phyloP scores from a whole-genome alignment of 2,329 filamentous ascomycete genomes.

The Fusarium torreyae region DNA sequence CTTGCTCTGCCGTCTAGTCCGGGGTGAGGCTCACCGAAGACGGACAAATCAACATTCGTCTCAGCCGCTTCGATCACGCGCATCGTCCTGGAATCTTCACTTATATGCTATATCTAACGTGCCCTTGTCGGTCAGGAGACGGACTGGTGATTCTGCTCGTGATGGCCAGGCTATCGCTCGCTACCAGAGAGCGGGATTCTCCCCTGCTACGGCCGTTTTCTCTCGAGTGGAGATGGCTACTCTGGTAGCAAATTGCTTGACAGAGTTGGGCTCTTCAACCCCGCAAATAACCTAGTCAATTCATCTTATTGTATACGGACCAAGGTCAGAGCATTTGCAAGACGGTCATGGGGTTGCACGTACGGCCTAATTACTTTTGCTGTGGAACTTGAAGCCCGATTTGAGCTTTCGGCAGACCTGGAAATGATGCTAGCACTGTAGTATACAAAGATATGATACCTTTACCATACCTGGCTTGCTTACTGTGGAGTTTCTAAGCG shows the following conservation, averaged over 20 bases:
- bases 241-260: conserved; percentile 36
- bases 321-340: conserved; percentile 25
- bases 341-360: conserved; percentile 30
- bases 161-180: conserved; percentile 30
- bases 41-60: conserved; percentile 12
- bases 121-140: conserved; percentile 33
- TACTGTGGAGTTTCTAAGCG: conserved; percentile 31
- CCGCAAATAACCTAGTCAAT: conserved; percentile 38
- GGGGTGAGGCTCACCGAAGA: conserved; percentile 26
- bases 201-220: conserved; percentile 32
- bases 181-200: conserved; percentile 28
- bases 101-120: conserved; percentile 8
- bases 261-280: conserved; percentile 31
- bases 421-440: neutral
- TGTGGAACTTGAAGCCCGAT: conserved; percentile 16
- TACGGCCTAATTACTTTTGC: conserved; percentile 13
- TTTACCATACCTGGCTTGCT: conserved; percentile 4
- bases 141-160: conserved; percentile 29
- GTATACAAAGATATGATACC: neutral
- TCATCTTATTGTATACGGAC: conserved; percentile 33
- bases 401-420: conserved; percentile 21
- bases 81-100: conserved; percentile 13
- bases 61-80: conserved; percentile 32
- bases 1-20: conserved; percentile 10
- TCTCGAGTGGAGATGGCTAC: conserved; percentile 26